Evolutionary conservation across 176 grass and related monocot species (phyloP).

Genomic region (Canna indica): DNA sequence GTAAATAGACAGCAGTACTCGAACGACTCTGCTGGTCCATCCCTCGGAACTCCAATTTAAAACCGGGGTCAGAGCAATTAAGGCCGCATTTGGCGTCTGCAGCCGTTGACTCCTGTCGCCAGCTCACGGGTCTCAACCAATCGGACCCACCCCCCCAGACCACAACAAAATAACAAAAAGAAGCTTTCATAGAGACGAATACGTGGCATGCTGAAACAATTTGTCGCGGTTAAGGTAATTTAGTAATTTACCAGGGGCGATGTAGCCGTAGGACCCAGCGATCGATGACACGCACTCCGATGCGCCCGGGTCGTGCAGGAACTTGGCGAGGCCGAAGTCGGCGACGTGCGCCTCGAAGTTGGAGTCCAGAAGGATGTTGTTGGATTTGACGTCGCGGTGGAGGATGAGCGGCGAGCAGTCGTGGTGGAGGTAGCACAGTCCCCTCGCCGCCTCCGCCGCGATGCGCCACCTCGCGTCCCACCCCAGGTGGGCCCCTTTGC

Average conservation of each 20-base stretch:
- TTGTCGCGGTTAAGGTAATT: too few relatives aligned
- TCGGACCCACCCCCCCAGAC: too few relatives aligned
- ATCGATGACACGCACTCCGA: constrained; percentile 89
- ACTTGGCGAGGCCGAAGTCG: constrained; percentile 94
- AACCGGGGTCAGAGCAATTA: too few relatives aligned
- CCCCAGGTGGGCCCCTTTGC: constrained; percentile 59
- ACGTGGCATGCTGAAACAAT: too few relatives aligned
- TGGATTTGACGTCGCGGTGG: constrained; percentile 84
- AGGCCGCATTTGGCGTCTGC: too few relatives aligned
- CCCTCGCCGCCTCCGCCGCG: constrained; percentile 65
- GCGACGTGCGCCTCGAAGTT: constrained; percentile 82
- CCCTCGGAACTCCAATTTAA: too few relatives aligned
- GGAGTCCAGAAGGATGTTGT: constrained; percentile 79
- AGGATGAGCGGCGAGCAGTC: constrained; percentile 80
- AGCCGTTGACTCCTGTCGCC: too few relatives aligned
- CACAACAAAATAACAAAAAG: too few relatives aligned
- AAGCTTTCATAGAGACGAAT: too few relatives aligned
- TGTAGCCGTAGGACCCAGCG: constrained; percentile 90
- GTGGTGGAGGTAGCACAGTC: constrained; percentile 91
- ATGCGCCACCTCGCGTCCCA: constrained; percentile 57
- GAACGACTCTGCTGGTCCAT: too few relatives aligned
- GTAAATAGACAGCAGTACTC: neutral
- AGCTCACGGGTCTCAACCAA: too few relatives aligned
- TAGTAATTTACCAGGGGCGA: constrained; percentile 36
- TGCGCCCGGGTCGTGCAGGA: constrained; percentile 30